These are phyloP conservation scores for Pleoardoris graminearum DNA, from an alignment of 2,329 filamentous ascomycete species.

Conservation along the genomic window DNA sequence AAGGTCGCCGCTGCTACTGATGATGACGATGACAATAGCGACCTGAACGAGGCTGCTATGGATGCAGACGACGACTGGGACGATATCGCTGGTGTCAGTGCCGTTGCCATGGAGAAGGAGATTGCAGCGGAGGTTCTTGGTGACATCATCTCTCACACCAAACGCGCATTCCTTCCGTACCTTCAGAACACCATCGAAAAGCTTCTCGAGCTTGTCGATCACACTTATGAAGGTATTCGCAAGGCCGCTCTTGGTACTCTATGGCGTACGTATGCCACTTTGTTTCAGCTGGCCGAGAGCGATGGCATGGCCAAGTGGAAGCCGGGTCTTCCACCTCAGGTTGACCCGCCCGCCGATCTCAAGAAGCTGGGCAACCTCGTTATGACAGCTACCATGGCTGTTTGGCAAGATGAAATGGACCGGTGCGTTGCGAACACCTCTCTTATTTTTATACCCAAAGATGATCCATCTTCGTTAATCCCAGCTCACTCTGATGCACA, in stretches of 20 bases:
- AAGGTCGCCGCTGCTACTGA: constrained; percentile 69
- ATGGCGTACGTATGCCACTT: constrained; percentile 89
- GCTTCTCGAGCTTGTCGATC: constrained; percentile 78
- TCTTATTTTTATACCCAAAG: constrained; percentile 46
- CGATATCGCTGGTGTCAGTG: constrained; percentile 80
- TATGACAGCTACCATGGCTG: constrained; percentile 77
- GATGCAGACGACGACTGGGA: constrained; percentile 78
- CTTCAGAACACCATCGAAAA: constrained; percentile 86
- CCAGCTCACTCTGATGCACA: constrained; percentile 99
- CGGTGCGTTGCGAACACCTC: constrained; percentile 67
- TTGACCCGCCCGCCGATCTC: constrained; percentile 76
- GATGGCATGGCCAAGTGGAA: constrained; percentile 80
- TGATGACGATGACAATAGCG: constrained; percentile 65
- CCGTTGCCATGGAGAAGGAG: constrained; percentile 93
- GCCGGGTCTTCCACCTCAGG: constrained; percentile 80
- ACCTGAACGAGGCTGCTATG: constrained; percentile 56
- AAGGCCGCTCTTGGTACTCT: constrained; percentile 90
- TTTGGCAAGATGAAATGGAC: constrained; percentile 90
- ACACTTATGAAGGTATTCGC: constrained; percentile 89
- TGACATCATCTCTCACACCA: constrained; percentile 86
- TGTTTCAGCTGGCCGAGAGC: constrained; percentile 86
- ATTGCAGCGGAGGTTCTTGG: constrained; percentile 94
- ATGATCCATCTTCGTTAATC: constrained; percentile 93
- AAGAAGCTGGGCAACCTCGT: constrained; percentile 85
- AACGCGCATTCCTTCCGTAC: constrained; percentile 77